Conservation (phyloP, 164 flowering plant species). For the Amborella trichopoda region DNA sequence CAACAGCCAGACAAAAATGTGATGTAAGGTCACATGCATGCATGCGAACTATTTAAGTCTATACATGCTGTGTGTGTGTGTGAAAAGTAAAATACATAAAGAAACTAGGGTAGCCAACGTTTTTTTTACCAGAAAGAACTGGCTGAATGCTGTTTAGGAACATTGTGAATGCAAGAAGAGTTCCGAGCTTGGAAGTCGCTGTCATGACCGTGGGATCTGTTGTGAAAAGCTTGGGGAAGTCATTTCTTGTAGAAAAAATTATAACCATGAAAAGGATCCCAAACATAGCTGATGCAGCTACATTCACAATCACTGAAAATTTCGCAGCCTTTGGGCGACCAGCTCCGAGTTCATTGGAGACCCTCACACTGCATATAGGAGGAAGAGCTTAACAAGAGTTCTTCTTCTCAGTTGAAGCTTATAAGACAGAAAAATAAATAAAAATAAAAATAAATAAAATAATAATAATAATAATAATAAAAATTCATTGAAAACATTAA, state of each 20-base stretch:
- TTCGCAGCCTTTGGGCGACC: constrained; percentile 31
- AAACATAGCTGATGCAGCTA: constrained; percentile 11
- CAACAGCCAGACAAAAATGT: too few relatives aligned
- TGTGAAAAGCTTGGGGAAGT: constrained; percentile 17
- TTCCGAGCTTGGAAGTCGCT: constrained; percentile 17
- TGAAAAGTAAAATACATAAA: too few relatives aligned
- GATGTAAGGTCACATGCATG: too few relatives aligned
- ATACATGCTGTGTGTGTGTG: too few relatives aligned
- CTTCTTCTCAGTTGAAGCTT: neutral
- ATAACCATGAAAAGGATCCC: constrained; percentile 18
- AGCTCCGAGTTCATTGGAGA: constrained; percentile 30
- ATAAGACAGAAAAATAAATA: neutral
- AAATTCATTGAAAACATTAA: neutral
- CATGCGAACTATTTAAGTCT: too few relatives aligned
- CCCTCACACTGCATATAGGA: constrained; percentile 21
- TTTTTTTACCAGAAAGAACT: constrained; percentile 17
- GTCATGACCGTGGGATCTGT: constrained; percentile 9
- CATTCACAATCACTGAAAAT: constrained; percentile 20
- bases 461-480: too few relatives aligned
- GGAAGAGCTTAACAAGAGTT: too few relatives aligned
- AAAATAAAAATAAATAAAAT: too few relatives aligned
- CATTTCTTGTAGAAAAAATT: constrained; percentile 17
- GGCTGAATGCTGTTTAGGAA: constrained; percentile 28
- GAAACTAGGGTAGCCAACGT: too few relatives aligned
- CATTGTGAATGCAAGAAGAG: constrained; percentile 18